These are phyloP conservation scores for Punctularia strigosozonata DNA, from an alignment of 768 basidiomycete genomes.

Conservation along the genomic window DNA sequence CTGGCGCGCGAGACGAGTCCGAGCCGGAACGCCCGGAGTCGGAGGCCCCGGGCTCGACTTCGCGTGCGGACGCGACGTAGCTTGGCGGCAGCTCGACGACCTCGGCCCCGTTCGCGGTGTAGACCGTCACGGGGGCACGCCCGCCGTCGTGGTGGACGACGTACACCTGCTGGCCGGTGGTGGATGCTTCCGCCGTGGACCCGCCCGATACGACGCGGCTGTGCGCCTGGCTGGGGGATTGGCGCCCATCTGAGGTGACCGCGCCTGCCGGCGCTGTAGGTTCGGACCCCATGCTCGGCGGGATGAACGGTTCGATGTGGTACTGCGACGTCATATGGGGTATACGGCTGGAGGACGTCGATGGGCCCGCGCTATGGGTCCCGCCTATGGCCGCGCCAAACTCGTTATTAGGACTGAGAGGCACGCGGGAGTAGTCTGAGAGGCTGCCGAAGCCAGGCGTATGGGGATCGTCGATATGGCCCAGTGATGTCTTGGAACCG, in stretches of 20 bases:
- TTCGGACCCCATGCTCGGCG: conserved; percentile 28
- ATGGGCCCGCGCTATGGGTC: no score
- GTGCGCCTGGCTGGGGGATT: not conserved
- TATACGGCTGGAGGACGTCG: no score
- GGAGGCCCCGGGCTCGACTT: not conserved
- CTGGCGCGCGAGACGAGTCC: no score
- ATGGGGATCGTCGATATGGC: no score
- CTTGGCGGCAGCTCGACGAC: conserved; percentile 51
- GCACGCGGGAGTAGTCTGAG: no score
- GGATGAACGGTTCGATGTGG: conserved; percentile 31
- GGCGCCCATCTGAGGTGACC: not conserved
- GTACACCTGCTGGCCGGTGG: conserved; percentile 39
- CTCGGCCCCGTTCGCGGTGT: conserved; percentile 39
- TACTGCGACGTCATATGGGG: no score
- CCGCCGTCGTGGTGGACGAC: conserved; percentile 55
- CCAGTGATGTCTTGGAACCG: no score
- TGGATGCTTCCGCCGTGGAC: conserved; percentile 4
- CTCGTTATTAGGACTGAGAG: no score
- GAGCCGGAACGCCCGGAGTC: no score
- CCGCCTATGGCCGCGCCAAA: no score
- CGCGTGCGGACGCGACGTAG: conserved; percentile 18
- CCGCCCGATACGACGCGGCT: not conserved
- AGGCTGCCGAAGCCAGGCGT: no score
- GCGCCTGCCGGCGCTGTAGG: conserved; percentile 10
- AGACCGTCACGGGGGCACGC: conserved; percentile 44